Percentiles rank a stretch among this genome's conserved stretches.
phyloP scores from a whole-genome alignment of 176 grass and related monocot genomes.

The Chloris gayana region DNA sequence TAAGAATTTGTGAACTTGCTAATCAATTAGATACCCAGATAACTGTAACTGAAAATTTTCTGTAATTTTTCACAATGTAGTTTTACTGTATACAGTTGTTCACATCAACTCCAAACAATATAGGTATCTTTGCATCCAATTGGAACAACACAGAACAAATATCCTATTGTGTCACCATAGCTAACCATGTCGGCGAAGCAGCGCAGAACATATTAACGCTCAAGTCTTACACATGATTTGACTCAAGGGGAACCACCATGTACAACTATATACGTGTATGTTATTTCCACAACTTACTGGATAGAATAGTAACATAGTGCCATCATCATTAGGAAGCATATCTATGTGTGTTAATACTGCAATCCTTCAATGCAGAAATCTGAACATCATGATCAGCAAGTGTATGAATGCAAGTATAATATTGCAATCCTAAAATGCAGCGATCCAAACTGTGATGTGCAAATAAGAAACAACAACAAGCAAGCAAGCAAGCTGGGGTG shows the following conservation, averaged over 20 bases:
- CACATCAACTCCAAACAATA: conserved; percentile 19
- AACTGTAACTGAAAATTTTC: background rate
- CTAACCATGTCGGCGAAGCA: conserved; percentile 2
- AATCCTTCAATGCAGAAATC: background rate
- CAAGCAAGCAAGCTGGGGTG: too few species aligned
- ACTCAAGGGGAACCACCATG: background rate
- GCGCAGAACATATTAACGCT: conserved; percentile 9
- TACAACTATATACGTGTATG: background rate
- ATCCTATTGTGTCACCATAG: conserved; percentile 3
- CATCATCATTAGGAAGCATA: background rate
- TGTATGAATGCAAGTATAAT: background rate
- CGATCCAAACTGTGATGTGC: background rate
- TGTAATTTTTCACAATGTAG: background rate
- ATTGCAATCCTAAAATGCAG: conserved; percentile 1
- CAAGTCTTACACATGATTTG: background rate
- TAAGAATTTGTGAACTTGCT: conserved; percentile 6
- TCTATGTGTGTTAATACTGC: background rate
- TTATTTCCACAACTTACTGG: background rate
- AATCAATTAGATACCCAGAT: conserved; percentile 18
- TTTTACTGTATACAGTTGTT: background rate
- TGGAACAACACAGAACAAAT: background rate
- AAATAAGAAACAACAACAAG: too few species aligned
- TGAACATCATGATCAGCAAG: background rate
- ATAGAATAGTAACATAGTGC: background rate
- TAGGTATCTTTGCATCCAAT: background rate